These are phyloP conservation scores for Lactifluus rugatus DNA, from an alignment of 768 basidiomycete genomes.

Conservation along the genomic window DNA sequence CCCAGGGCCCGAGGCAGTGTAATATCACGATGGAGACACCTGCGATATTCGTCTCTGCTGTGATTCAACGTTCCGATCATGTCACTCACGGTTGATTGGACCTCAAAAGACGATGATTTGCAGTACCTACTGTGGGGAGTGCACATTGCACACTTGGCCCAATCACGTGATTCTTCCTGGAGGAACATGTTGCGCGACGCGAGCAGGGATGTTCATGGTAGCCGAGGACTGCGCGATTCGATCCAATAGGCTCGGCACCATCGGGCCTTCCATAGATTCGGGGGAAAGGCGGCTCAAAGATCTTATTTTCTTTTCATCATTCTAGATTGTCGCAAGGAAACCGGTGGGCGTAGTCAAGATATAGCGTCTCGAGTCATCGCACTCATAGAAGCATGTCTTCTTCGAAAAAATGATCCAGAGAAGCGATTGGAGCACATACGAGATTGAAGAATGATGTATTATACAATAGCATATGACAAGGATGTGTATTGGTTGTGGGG, in stretches of 20 bases:
- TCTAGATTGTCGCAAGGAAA: not conserved
- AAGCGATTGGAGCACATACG: not conserved
- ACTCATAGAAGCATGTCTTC: not conserved
- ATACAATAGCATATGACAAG: conserved; percentile 2
- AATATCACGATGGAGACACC: not conserved
- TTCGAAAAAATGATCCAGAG: not conserved
- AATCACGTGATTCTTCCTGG: too few species aligned
- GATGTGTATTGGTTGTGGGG: not conserved
- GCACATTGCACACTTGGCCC: not conserved
- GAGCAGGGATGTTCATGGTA: not conserved
- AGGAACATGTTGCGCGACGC: not conserved
- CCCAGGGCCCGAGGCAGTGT: not conserved
- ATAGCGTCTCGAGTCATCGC: not conserved
- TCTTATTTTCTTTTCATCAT: not conserved
- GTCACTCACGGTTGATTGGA: not conserved
- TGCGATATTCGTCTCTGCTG: not conserved
- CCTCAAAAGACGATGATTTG: not conserved
- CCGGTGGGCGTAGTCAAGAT: not conserved
- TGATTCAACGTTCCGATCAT: not conserved
- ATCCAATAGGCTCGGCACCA: not conserved
- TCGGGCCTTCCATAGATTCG: not conserved
- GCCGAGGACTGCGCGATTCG: not conserved
- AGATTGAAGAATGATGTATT: not conserved
- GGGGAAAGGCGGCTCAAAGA: not conserved
- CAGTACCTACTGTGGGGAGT: not conserved